Base-by-base conservation (phyloP, 305 asterid species). In the Fraxinus xanthoxyloides region DNA sequence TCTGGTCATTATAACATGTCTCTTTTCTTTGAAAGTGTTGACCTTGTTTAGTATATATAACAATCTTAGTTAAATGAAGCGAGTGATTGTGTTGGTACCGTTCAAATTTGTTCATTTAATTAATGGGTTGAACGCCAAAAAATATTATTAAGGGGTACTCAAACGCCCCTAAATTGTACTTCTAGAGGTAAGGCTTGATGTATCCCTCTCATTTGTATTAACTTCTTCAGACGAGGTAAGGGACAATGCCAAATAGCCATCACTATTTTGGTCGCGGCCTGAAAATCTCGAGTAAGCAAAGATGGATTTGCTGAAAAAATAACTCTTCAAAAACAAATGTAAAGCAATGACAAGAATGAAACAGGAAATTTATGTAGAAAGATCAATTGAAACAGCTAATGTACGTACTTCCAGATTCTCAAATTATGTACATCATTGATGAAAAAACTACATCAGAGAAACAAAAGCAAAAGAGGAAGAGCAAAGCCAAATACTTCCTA, bases 381-480 rank as follows among this genome's bases (percentile, higher is more conserved):
- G 35, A 38, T 56, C 36, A 54, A 48, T 54, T 4, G 73, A 79
- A 80, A 61, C 78, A 35, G 24, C 81, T 38, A 56, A 54, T 15
- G 21, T 28, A 54, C 38, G 78, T 40, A 78, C 78, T 80, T 80
- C 48, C 85, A 81, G 79, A 80, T 80, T 56, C 70, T 84, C 74
- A 38, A 80, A 56, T 40, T 89, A 85, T 87, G 77, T 85, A 85
- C 90, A 86, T 40, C 7, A 34, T 34, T 34, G 67, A 81, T 61
- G 81, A 56, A 84, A 84, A 78, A 73, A 83, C 79, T 84, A 69
- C 63, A 82, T 7, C 63, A 7, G 54, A 43, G 73, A 46, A 56
- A 73, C 15, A n/a, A 65, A 82, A 21, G 77, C 56, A 69, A 73
- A 28, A 43, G 56, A 63, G 9, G 19, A 65, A 26, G 35, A 67